phyloP scores from a whole-genome alignment of 1,284 basidiomycete species.

The Gomphus bonarii region DNA sequence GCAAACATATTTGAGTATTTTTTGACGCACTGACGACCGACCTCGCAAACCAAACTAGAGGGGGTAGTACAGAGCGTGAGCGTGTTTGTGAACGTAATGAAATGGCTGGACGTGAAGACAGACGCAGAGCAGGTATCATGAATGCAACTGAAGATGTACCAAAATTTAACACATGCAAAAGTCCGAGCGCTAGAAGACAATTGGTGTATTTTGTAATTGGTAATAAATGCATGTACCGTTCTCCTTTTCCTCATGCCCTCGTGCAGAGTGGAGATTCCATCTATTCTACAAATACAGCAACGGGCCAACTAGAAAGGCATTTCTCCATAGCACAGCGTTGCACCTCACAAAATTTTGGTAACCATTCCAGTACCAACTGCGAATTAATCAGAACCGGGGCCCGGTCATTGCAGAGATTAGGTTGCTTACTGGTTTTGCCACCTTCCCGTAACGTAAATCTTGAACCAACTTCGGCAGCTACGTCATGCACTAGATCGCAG shows the following conservation, averaged over 20 bases:
- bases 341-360: constrained; percentile 58
- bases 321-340: neutral
- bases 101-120: neutral
- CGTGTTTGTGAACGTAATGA: constrained; percentile 26
- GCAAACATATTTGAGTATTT: neutral
- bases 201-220: neutral
- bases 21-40: constrained; percentile 37
- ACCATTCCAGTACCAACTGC: constrained; percentile 86
- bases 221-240: neutral
- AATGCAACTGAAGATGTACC: neutral
- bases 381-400: constrained; percentile 4
- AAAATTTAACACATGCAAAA: too few relatives aligned
- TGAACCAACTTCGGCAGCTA: constrained; percentile 87
- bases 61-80: constrained; percentile 15
- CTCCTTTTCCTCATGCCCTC: neutral
- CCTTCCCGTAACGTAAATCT: constrained; percentile 98
- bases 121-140: constrained; percentile 5
- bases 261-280: constrained; percentile 13
- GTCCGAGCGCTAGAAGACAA: too few relatives aligned
- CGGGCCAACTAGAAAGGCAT: neutral
- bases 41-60: constrained; percentile 18
- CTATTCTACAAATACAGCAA: constrained; percentile 11
- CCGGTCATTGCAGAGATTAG: constrained; percentile 3
- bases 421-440: constrained; percentile 77
- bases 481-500: constrained; percentile 78